Evolutionary conservation across 768 basidiomycete genomes (phyloP), one percentile per base, ranked within the genome.

Genomic region (Suillus alpinus): DNA sequence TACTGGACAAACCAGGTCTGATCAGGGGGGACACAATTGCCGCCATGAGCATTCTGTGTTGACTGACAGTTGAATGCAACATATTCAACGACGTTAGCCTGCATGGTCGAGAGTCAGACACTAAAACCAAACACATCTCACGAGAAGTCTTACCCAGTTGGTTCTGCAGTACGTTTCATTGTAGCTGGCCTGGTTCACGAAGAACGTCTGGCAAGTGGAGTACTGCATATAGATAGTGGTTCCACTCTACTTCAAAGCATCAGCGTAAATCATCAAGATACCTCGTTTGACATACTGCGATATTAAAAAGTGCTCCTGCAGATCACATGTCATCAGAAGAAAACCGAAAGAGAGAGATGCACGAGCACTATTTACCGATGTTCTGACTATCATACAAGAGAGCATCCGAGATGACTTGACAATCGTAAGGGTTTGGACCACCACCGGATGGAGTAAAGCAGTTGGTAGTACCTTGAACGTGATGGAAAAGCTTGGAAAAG

Each of bases 1-100:
- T 63, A 81, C 81, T 83, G 80, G 60, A 81, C 76, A 68, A 81
- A 83, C 78, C 80, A 83, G 32, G 69, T 65, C 64, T 81, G 76
- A 64, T 82, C 76, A 55, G 66, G 71, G 16, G 81, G 78, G 26
- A 82, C 77, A 63, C 81, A 82, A 53, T 78, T 71, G 0, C 81
- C 82, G 9, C 81, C 83, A 59, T 82, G 79, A 2, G 82, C 81
- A 58, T 82, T 82, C 72, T 81, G 77, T 4, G 75, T 72, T 0
- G 80, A 68, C 66, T 81, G 78, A 66, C 81, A 83, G 65, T 80
- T 81, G 18, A 71, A 73, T 0, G 82, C 79, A 34, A 83, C 66
- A 58, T 69, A 78, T 62, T 79, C 73, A 32, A 81, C 63, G 56
- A 79, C 63, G 44, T 67, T 58, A n/a, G 79, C 74, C 78, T 80